Evolutionary conservation across 106 monocot genomes (phyloP).

Genomic region (Acorus gramineus): DNA sequence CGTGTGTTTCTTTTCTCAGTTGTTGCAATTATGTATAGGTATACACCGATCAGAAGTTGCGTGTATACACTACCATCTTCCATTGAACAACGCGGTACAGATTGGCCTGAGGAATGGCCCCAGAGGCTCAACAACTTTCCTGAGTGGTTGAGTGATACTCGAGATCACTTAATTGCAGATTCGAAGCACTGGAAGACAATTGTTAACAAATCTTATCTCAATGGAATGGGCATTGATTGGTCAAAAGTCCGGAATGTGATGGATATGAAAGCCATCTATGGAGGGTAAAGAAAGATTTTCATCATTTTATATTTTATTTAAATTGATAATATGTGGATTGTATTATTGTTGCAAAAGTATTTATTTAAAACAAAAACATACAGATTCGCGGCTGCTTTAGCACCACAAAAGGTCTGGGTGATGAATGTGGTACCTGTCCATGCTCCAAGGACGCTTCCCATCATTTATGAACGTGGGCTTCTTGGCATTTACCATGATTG

Average conservation of each 20-base stretch:
- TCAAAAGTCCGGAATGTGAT: constrained; percentile 64
- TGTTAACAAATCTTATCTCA: constrained; percentile 69
- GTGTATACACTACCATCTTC: constrained; percentile 66
- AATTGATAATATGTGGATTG: no score
- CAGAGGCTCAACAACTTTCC: constrained; percentile 77
- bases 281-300: constrained; percentile 44
- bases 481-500: constrained; percentile 91
- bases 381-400: constrained; percentile 86
- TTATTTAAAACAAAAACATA: neutral
- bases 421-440: constrained; percentile 93
- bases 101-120: constrained; percentile 99
- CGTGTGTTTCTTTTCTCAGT: neutral
- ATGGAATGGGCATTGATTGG: constrained; percentile 89
- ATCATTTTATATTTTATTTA: neutral
- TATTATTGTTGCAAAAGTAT: neutral
- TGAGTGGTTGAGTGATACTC: constrained; percentile 71
- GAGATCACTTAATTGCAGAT: constrained; percentile 51
- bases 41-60: constrained; percentile 52
- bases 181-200: constrained; percentile 69
- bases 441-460: constrained; percentile 80
- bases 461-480: constrained; percentile 92
- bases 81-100: constrained; percentile 70
- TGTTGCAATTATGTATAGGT: constrained; percentile 33
- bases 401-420: constrained; percentile 78
- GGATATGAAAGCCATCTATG: constrained; percentile 91